These are phyloP conservation scores for Nicotiana paniculata DNA, from an alignment of 257 asterid species.

Conservation along the genomic window DNA sequence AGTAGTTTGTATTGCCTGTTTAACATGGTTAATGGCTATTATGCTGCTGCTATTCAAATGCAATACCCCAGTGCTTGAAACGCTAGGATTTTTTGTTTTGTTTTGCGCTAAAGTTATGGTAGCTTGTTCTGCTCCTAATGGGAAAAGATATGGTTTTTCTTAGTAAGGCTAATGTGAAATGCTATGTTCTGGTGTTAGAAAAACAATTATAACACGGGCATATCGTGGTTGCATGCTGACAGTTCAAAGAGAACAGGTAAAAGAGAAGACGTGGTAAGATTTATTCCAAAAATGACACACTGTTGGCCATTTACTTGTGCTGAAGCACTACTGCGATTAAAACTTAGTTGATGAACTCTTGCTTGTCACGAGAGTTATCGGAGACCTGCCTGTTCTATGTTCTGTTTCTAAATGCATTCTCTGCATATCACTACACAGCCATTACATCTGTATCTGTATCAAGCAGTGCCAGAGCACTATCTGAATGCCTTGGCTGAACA, in stretches of 20 bases:
- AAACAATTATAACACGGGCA: background rate
- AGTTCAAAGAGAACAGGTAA: background rate
- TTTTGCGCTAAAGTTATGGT: too few species aligned
- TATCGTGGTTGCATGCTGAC: background rate
- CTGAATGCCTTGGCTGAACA: background rate
- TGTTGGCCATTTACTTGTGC: background rate
- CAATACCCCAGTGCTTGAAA: background rate
- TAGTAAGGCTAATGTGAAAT: background rate
- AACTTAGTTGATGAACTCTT: background rate
- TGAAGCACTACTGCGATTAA: background rate
- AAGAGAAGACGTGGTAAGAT: background rate
- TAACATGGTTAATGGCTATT: background rate
- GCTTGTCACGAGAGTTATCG: background rate
- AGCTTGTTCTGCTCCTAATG: background rate
- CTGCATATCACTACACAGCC: background rate
- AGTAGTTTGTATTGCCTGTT: background rate
- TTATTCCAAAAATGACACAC: background rate
- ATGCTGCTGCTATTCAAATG: background rate
- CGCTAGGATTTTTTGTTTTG: background rate
- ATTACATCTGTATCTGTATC: background rate
- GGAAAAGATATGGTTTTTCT: background rate
- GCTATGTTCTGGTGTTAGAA: background rate
- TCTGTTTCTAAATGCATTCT: background rate
- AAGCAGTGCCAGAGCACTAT: background rate
- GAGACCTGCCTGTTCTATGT: background rate